A percentile compares a stretch with the other conserved stretches of the same genome.
phyloP scores from a whole-genome alignment of 2,329 filamentous ascomycete genomes.

The Alternaria ethzedia region DNA sequence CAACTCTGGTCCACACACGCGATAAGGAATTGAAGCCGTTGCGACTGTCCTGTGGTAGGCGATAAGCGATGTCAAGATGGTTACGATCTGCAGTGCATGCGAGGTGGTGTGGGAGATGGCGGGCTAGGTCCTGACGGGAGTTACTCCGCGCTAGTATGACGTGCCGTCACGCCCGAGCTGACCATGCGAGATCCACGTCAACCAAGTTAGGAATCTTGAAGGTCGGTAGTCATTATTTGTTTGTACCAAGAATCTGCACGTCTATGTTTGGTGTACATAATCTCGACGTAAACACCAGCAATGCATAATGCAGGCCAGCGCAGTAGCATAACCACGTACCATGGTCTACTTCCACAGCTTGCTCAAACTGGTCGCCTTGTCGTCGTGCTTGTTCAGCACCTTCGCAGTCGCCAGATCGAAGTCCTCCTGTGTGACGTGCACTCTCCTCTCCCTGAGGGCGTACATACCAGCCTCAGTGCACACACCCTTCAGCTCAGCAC shows the following conservation, averaged over 20 bases:
- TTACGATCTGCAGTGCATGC: constrained; percentile 2
- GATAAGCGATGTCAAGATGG: background rate
- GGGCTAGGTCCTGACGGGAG: background rate
- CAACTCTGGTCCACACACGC: background rate
- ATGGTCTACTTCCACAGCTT: constrained; percentile 78
- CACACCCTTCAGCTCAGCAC: constrained; percentile 96
- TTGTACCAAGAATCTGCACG: constrained; percentile 12
- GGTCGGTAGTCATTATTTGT: constrained; percentile 12
- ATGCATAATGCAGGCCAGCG: background rate
- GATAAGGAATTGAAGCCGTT: background rate
- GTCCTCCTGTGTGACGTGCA: constrained; percentile 98
- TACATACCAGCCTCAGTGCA: constrained; percentile 99
- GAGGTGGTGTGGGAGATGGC: background rate
- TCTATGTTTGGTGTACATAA: constrained; percentile 26
- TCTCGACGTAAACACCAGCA: constrained; percentile 2
- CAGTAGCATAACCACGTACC: background rate
- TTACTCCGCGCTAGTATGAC: constrained; percentile 8
- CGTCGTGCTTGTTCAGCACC: constrained; percentile 99
- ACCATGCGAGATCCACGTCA: background rate
- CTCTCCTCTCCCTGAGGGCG: constrained; percentile 89
- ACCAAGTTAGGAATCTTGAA: background rate
- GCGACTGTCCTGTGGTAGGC: background rate
- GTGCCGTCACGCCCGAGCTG: constrained; percentile 10
- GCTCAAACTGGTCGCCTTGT: constrained; percentile 91
- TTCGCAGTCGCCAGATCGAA: constrained; percentile 98